Base-by-base conservation (phyloP, 352 stramenopile species). In the Globisporangium sylvaticum region DNA sequence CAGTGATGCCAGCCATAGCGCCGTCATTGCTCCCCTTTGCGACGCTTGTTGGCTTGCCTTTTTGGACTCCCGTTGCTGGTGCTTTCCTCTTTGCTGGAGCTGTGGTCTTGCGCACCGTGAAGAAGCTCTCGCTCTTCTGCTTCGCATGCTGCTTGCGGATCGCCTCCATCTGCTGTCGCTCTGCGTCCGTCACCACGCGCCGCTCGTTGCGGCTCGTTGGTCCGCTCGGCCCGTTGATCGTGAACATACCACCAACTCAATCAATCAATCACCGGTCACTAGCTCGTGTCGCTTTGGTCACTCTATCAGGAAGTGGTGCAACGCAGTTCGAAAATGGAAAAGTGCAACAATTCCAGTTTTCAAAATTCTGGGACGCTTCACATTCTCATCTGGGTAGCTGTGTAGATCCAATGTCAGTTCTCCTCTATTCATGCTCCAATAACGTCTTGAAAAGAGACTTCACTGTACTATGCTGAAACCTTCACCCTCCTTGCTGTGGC, bases 141-240 rank as follows among this genome's bases (percentile, higher is more conserved):
- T 71, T 44, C 59, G 78, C 62, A 44, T 76, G 15, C 59, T 71
- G 27, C 61, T 42, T 78, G 54, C 32, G 76, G 65, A 64, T 69
- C 42, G 31, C 78, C 56, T 58, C 69, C 39, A 32, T 76, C 58
- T 48, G 69, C 72, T 61, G 75, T 64, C 22, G 62, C 68, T 69
- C 64, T 48, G 44, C 58, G 8, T 58, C 71, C 42, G 64, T 88
- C 61, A 70, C 78, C 18, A 80, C 64, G 46, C 75, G 71, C 9
- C 83, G 79, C 69, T 93, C 87, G 58, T 83, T 56, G 20, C 82
- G 77, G 42, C 63, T 73, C 31, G 82, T 91, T 22, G 87, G 87
- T 0, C 87, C 83, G 20, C 80, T 90, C 7, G 84, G 84, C 0
- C 87, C 84, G 70, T 93, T 95, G 44, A 93, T 84, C 25, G 75